Evolutionary conservation across 2,329 filamentous ascomycete genomes (phyloP), one percentile per base, ranked within the genome.

Genomic region (Arthrobotrys sphaeroides): DNA sequence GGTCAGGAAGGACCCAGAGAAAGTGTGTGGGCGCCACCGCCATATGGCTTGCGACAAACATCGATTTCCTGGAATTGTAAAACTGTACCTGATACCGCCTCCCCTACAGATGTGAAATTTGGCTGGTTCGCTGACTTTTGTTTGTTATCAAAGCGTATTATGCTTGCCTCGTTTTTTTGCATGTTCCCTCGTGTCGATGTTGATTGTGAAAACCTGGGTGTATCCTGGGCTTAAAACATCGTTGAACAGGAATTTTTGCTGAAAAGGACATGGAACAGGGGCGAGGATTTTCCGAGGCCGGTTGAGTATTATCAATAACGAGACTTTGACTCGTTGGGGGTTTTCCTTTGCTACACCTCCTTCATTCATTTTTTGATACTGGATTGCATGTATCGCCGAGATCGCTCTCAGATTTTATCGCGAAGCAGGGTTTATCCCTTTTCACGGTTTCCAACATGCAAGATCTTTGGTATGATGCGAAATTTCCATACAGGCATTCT

Each of bases 11-110:
- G 28, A 31, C 16, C 16, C n/a, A n/a, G n/a, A n/a, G 24, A 53
- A 68, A 59, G 60, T 53, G 64, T 53, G 66, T 62, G 66, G 55
- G 43, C 66, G 66, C 66, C 66, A 70, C 66, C 66, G 66, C 45
- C 66, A 61, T 43, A 62, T 51, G 66, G 66, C 66, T 61, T 61
- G 43, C 66, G 45, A 38, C 45, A 49, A 33, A 57, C 43, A 51
- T 36, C 10, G 51, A 49, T 69, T 69, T 61, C 65, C 65, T 69
- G 65, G 66, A 22, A 28, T n/a, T 38, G 31, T 38, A 38, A 55
- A 55, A 55, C 55, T 28, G 51, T 36, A 42, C 36, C 42, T 43
- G 31, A 38, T 22, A 55, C 49, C 28, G 9, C 28, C 13, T 28
- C n/a, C 26, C 10, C 28, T 10, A n/a, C n/a, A n/a, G n/a, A 38